Evolutionary conservation across 352 stramenopile species (phyloP).

Genomic region (Globisporangium megalacanthum): DNA sequence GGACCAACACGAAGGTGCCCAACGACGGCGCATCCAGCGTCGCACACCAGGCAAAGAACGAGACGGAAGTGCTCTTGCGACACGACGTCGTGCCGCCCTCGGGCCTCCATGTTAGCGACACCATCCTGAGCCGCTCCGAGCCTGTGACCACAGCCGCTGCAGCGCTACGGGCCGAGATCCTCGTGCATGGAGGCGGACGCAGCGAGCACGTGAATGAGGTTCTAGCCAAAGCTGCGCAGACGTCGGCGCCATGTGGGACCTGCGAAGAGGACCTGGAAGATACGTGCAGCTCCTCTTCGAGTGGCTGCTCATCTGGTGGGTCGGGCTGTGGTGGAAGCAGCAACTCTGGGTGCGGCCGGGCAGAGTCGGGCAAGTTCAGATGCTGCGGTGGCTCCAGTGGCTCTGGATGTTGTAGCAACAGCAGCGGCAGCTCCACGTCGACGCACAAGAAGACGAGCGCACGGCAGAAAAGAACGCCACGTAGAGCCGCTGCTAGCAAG

Average conservation of each 20-base stretch:
- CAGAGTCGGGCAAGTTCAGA: not conserved
- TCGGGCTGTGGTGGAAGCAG: conserved; percentile 11
- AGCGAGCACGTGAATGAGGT: conserved; percentile 26
- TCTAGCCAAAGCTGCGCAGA: conserved; percentile 20
- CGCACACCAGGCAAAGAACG: conserved; percentile 89
- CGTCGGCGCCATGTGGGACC: conserved; percentile 18
- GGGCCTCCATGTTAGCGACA: conserved; percentile 73
- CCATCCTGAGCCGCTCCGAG: conserved; percentile 53
- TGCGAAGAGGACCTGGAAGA: conserved; percentile 16
- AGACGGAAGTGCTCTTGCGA: conserved; percentile 88
- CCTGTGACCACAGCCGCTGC: conserved; percentile 42
- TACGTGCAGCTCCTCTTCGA: conserved; percentile 30
- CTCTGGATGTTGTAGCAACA: conserved; percentile 2
- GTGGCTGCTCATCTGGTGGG: not conserved
- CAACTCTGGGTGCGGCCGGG: conserved; percentile 7
- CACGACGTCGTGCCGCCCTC: conserved; percentile 54
- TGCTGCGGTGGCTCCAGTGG: not conserved
- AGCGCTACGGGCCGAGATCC: conserved; percentile 48
- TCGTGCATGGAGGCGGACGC: conserved; percentile 26
- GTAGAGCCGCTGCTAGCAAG: not conserved
- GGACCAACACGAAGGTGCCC: conserved; percentile 81
- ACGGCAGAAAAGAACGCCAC: conserved; percentile 8
- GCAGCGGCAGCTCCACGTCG: conserved; percentile 18
- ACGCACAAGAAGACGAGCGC: conserved; percentile 18
- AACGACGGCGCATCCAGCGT: conserved; percentile 77